Percentiles rank a stretch among this genome's conserved stretches.
Conservation (phyloP, 1,284 basidiomycete genomes). For the Trichosporon ovoides region DNA sequence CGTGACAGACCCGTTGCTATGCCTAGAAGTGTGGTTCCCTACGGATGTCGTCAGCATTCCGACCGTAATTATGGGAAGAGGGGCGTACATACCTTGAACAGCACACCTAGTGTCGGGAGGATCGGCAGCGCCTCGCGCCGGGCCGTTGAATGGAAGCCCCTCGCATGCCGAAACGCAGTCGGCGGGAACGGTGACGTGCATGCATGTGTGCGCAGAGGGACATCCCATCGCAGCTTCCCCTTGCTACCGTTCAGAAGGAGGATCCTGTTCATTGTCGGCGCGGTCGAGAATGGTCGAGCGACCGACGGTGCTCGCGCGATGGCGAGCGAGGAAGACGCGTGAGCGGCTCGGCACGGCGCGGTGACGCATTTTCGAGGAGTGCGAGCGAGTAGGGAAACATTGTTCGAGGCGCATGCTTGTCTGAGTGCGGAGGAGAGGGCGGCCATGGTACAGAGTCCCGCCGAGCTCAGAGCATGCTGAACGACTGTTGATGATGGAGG, state of each 20-base stretch:
- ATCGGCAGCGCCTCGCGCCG: constrained; percentile 41
- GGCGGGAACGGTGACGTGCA: not conserved
- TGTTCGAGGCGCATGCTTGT: not conserved
- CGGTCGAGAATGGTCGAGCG: not conserved
- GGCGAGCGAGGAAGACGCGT: not conserved
- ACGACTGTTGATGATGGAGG: too few relatives aligned
- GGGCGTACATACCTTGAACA: constrained; percentile 39
- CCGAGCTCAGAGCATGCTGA: too few relatives aligned
- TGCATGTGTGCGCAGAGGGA: not conserved
- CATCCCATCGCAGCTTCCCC: not conserved
- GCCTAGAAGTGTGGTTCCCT: constrained; percentile 52
- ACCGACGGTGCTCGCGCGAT: not conserved
- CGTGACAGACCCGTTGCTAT: constrained; percentile 39
- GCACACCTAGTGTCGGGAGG: constrained; percentile 34
- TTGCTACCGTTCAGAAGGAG: not conserved
- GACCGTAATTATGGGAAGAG: not conserved
- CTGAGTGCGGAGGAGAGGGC: not conserved
- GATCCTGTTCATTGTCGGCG: not conserved
- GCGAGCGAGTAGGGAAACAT: too few relatives aligned
- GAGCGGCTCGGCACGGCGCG: not conserved
- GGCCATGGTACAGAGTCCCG: too few relatives aligned
- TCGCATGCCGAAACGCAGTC: not conserved
- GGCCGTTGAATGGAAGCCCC: constrained; percentile 37
- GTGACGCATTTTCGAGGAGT: too few relatives aligned
- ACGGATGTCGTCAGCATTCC: constrained; percentile 4